Percentiles rank a stretch among this genome's conserved stretches.
Evolutionary conservation across 305 asterid genomes (phyloP).

Genomic region (Solanum hybrid): DNA sequence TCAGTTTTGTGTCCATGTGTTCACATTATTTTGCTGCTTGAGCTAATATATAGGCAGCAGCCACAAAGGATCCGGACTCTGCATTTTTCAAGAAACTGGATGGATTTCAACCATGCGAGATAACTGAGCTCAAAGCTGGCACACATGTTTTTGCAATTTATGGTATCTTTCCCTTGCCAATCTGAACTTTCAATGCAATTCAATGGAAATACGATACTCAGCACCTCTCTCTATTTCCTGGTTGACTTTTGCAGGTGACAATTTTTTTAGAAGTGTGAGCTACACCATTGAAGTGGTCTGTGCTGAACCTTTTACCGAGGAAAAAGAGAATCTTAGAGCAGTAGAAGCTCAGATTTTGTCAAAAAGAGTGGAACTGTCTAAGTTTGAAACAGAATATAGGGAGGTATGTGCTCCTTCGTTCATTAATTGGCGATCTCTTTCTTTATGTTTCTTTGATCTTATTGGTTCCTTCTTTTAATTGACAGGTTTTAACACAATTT

Average conservation of each 20-base stretch:
- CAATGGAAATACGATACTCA: constrained; percentile 11
- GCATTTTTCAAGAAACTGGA: constrained; percentile 90
- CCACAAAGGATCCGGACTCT: constrained; percentile 80
- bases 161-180: constrained; percentile 37
- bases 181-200: not conserved
- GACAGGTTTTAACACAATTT: constrained; percentile 86
- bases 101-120: constrained; percentile 95
- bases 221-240: constrained; percentile 7
- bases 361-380: constrained; percentile 81
- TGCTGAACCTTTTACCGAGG: constrained; percentile 61
- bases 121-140: constrained; percentile 80
- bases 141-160: constrained; percentile 85
- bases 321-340: constrained; percentile 68
- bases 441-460: not conserved
- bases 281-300: constrained; percentile 81
- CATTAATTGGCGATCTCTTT: not conserved
- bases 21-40: constrained; percentile 12
- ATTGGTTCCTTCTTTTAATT: constrained; percentile 11
- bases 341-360: constrained; percentile 84
- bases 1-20: not conserved
- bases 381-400: constrained; percentile 86
- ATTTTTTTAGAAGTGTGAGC: constrained; percentile 77
- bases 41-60: constrained; percentile 35
- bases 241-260: constrained; percentile 55
- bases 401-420: constrained; percentile 41